Base-by-base conservation (phyloP, 2,329 filamentous ascomycete genomes). In the Fusarium pseudocircinatum region DNA sequence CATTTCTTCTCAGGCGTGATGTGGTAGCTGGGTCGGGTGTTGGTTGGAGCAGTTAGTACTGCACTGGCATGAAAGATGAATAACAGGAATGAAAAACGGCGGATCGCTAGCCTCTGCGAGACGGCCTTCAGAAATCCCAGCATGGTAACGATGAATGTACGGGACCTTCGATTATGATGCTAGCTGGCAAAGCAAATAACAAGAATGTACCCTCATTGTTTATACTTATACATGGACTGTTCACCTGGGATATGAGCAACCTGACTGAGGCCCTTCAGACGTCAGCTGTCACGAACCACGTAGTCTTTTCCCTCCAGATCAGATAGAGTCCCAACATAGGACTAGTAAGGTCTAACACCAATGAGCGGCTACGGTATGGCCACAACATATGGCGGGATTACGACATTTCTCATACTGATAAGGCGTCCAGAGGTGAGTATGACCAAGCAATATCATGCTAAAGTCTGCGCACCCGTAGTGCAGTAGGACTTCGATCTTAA, bases 1-100 rank as follows among this genome's bases (percentile, higher is more conserved):
- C 57, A 60, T 14, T 53, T 60, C 16, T 53, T 34, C n/a, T 40
- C 36, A 30, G 57, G 44, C 15, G 44, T 53, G 36, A 60, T 53
- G 10, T 50, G 47, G 36, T 50, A 50, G 47, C 30, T 50, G 16
- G 47, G 30, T 11, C 47, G 30, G 6, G 11, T 52, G 4, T 40
- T n/a, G n/a, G 15, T 42, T 7, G 44, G 14, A 28, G 44, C 36
- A 53, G 32, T 13, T 18, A 46, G n/a, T 8, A 15, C 30, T 28
- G 34, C 20, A 14, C 18, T 42, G 28, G 28, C 44, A 26, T 53
- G 34, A 1, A 60, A 32, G 22, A 16, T 4, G 8, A 34, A 52
- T 12, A 28, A n/a, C 10, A 42, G 46, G 3, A 60, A 28, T n/a
- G 20, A 13, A n/a, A 9, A n/a, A 16, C 30, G 20, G 18, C 14